Evolutionary conservation across 345 rosid genomes (phyloP), one percentile per base, ranked within the genome.

Genomic region (Eucalyptus leucophloia): DNA sequence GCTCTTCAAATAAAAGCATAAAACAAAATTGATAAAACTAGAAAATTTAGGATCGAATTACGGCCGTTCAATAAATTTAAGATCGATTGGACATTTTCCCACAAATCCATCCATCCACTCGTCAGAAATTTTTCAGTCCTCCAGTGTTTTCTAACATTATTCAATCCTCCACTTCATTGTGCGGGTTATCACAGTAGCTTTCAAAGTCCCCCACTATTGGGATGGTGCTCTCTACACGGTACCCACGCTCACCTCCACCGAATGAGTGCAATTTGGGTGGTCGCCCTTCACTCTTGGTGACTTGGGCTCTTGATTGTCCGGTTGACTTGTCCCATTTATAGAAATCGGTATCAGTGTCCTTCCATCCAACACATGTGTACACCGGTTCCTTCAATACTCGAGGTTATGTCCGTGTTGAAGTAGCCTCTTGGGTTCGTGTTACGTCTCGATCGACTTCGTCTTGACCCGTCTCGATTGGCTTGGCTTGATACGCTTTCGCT

Each of bases 31-130:
- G 16, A 28, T 62, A 62, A 62, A 62, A 28, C 2, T 28, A 13
- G 7, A 28, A 28, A 62, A 7, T 62, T 30, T 7, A 30, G 4
- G 17, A 62, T 7, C 4, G 1, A 28, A 28, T 62, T 62, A 28
- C 3, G n/a, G 4, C 15, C 8, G 1, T 28, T 28, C 15, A 62
- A 28, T 60, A 28, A 28, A 28, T 30, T 28, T 6, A 30, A 12
- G 17, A 62, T 3, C 0, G 4, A 7, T 62, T 0, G 32, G 32
- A 5, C 17, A 28, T 28, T 62, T 2, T 62, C 32, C 69, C n/a
- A 28, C 14, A 0, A 0, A 62, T 28, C 34, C 32, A 62, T 62
- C 69, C 69, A 13, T 62, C 15, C 32, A 30, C n/a, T 62, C 34
- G 14, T 62, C 32, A 62, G 17, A 62, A 62, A 3, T 28, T 62